Evolutionary conservation across 2,329 filamentous ascomycete genomes (phyloP).

Genomic region (Talaromyces albobiverticillius): DNA sequence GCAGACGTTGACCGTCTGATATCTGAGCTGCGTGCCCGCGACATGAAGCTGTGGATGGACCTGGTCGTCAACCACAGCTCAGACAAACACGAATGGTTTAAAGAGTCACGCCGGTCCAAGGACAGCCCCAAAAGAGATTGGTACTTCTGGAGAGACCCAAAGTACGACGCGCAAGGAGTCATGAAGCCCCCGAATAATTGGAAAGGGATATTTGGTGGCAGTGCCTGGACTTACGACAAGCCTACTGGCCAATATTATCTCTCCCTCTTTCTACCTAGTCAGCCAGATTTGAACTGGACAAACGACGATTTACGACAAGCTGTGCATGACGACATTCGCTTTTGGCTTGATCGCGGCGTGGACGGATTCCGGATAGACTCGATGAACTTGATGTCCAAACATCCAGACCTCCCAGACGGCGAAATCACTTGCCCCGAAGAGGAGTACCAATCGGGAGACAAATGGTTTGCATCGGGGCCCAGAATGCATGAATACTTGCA

Average conservation of each 20-base stretch:
- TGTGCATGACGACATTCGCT: conserved; percentile 70
- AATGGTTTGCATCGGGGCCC: conserved; percentile 55
- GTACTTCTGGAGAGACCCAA: conserved; percentile 49
- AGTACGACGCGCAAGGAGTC: neutral
- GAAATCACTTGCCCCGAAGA: conserved; percentile 29
- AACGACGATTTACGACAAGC: conserved; percentile 64
- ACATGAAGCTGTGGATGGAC: conserved; percentile 51
- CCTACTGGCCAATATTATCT: conserved; percentile 73
- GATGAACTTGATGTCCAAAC: conserved; percentile 70
- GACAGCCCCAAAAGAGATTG: conserved; percentile 62
- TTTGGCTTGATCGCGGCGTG: conserved; percentile 73
- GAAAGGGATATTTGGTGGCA: conserved; percentile 57
- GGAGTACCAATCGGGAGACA: conserved; percentile 32
- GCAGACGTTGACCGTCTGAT: conserved; percentile 47
- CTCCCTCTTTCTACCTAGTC: conserved; percentile 69
- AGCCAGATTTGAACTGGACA: conserved; percentile 84
- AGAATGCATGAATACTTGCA: conserved; percentile 57
- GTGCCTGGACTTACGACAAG: conserved; percentile 60
- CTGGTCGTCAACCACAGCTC: conserved; percentile 47
- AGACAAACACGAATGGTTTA: conserved; percentile 61
- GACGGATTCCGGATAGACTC: conserved; percentile 71
- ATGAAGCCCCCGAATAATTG: conserved; percentile 71
- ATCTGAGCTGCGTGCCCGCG: conserved; percentile 39
- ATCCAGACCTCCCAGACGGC: conserved; percentile 50
- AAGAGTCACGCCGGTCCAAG: conserved; percentile 57